phyloP scores from a whole-genome alignment of 164 flowering plant genomes.

The Sextonia rubra region DNA sequence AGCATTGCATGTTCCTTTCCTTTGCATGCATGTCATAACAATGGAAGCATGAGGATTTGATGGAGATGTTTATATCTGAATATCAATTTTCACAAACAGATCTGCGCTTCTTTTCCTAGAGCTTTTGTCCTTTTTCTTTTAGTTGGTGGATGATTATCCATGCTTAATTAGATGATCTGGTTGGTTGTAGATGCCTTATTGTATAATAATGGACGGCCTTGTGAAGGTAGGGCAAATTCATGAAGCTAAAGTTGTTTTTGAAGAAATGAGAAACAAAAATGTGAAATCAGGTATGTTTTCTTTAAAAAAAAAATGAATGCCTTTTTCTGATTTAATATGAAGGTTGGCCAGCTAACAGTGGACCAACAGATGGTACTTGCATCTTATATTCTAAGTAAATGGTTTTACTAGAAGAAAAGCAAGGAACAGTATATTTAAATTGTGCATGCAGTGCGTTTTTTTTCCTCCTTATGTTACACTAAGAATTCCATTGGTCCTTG shows the following conservation, averaged over 20 bases:
- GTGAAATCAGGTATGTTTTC: conserved; percentile 56
- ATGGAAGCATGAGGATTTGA: background rate
- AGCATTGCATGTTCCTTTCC: background rate
- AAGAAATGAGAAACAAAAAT: conserved; percentile 48
- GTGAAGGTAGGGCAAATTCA: conserved; percentile 66
- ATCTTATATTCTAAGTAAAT: no score
- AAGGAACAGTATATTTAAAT: background rate
- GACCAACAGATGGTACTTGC: background rate
- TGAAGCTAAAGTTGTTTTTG: conserved; percentile 75
- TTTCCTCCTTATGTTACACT: no score
- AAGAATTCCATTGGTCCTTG: background rate
- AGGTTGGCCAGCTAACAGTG: background rate
- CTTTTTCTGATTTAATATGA: background rate
- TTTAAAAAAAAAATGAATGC: background rate
- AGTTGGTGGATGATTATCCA: background rate
- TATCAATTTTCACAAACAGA: background rate
- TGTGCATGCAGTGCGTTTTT: no score
- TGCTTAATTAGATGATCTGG: background rate
- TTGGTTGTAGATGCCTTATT: conserved; percentile 71
- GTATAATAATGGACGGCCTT: conserved; percentile 85
- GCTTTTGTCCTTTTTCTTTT: background rate
- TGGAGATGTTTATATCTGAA: background rate
- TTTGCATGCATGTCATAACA: background rate
- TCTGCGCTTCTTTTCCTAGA: background rate
- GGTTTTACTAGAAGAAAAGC: background rate